Percentiles rank a stretch among this genome's conserved stretches.
phyloP scores from a whole-genome alignment of 225 moss, liverwort and hornwort species.

The Straminergon stramineum region DNA sequence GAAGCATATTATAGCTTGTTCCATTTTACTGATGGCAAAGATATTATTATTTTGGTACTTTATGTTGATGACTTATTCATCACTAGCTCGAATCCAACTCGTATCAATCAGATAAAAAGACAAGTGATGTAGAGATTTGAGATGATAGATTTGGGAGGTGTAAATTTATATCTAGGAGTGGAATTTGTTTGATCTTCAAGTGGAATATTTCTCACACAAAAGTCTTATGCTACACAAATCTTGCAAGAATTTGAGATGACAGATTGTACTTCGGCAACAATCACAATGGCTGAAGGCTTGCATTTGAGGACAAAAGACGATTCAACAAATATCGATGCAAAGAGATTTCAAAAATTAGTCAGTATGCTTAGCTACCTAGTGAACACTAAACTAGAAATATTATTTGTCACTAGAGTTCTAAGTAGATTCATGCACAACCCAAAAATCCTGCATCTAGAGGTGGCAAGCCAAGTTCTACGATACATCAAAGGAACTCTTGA shows the following conservation, averaged over 20 bases:
- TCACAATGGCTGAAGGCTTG: fast-evolving
- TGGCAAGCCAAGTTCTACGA: background rate
- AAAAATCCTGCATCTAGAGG: background rate
- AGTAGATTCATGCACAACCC: background rate
- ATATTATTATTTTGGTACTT: background rate
- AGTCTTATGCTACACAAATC: too few relatives aligned
- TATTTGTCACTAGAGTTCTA: fast-evolving
- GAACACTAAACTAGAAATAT: fast-evolving
- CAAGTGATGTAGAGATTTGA: too few relatives aligned
- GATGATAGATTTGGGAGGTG: fast-evolving
- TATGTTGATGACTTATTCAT: background rate
- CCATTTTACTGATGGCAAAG: background rate
- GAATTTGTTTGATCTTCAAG: fast-evolving
- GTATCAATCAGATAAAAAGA: background rate
- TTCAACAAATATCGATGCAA: fast-evolving
- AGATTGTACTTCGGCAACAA: fast-evolving
- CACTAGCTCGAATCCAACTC: fast-evolving
- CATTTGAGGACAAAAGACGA: fast-evolving
- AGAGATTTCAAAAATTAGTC: fast-evolving
- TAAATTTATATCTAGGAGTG: fast-evolving
- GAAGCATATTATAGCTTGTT: background rate
- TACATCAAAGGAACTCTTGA: background rate
- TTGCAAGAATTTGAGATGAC: too few relatives aligned
- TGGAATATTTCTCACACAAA: too few relatives aligned
- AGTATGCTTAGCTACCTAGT: background rate